Conservation (phyloP, 2,329 filamentous ascomycete genomes). For the Elsinoe perseae region DNA sequence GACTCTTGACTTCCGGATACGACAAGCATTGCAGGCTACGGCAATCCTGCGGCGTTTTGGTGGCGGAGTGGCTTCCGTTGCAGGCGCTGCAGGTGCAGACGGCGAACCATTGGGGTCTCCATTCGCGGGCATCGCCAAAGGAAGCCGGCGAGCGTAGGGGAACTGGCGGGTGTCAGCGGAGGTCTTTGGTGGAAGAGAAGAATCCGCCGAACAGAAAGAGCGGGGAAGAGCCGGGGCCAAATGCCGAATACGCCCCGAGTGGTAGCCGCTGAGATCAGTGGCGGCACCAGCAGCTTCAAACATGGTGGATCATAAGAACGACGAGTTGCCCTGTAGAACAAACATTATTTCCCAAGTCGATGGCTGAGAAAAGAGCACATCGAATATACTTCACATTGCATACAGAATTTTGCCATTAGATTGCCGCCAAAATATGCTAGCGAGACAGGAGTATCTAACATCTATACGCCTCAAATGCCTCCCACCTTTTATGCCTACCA, state of each 20-base stretch:
- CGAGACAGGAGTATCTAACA: too few species aligned
- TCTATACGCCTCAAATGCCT: neutral
- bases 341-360: too few species aligned
- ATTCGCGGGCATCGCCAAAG: neutral
- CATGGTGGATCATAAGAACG: too few species aligned
- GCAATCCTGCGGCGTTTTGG: constrained; percentile 17
- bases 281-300: too few species aligned
- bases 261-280: neutral
- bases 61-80: neutral
- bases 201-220: neutral
- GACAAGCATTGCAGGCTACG: constrained; percentile 25
- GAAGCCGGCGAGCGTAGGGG: neutral
- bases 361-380: too few species aligned
- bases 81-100: neutral
- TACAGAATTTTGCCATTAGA: too few species aligned
- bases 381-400: too few species aligned
- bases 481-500: neutral
- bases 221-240: neutral
- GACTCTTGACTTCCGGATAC: constrained; percentile 27
- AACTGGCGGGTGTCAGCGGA: neutral
- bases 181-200: neutral
- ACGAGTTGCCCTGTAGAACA: too few species aligned
- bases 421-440: too few species aligned
- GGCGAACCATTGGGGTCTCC: neutral
- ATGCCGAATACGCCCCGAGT: neutral